Percentiles rank a stretch among this genome's conserved stretches.
Conservation (phyloP, 306 rosid species). For the Corylus heterophylla region DNA sequence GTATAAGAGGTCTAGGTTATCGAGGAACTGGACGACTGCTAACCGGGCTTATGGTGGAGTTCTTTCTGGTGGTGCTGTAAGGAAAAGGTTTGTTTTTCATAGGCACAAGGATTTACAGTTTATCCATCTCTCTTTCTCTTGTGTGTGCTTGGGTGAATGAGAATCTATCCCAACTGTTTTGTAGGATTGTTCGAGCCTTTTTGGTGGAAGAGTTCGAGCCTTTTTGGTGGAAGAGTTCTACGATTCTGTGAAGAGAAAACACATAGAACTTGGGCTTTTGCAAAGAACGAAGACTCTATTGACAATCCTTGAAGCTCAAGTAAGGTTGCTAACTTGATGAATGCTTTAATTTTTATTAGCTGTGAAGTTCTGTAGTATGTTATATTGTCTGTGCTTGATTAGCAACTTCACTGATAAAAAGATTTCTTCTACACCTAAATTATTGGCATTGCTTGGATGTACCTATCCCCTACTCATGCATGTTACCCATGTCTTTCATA, state of each 20-base stretch:
- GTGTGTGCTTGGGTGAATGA: background rate
- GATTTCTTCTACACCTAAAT: background rate
- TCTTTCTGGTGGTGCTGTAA: slow-evolving; percentile 70
- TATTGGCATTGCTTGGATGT: background rate
- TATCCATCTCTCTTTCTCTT: background rate
- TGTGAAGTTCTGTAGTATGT: slow-evolving; percentile 12
- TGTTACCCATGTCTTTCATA: background rate
- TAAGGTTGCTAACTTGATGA: slow-evolving; percentile 38
- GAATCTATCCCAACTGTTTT: background rate
- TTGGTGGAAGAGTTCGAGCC: no score
- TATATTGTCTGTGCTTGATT: slow-evolving; percentile 4
- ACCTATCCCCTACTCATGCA: background rate
- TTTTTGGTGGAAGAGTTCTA: slow-evolving; percentile 75
- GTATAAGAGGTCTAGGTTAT: slow-evolving; percentile 69
- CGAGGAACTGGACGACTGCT: slow-evolving; percentile 74
- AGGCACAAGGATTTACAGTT: background rate
- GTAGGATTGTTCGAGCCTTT: no score
- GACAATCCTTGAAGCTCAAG: slow-evolving; percentile 74
- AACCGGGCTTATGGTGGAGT: slow-evolving; percentile 80
- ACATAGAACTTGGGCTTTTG: slow-evolving; percentile 57
- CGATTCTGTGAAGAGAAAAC: slow-evolving; percentile 59
- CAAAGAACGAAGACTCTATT: slow-evolving; percentile 59
- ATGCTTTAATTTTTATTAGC: slow-evolving; percentile 13
- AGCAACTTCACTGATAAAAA: background rate
- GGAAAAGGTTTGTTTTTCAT: slow-evolving; percentile 65